Evolutionary conservation across 495 filamentous ascomycete genomes (phyloP).

Genomic region (Penicillium subrubescens): DNA sequence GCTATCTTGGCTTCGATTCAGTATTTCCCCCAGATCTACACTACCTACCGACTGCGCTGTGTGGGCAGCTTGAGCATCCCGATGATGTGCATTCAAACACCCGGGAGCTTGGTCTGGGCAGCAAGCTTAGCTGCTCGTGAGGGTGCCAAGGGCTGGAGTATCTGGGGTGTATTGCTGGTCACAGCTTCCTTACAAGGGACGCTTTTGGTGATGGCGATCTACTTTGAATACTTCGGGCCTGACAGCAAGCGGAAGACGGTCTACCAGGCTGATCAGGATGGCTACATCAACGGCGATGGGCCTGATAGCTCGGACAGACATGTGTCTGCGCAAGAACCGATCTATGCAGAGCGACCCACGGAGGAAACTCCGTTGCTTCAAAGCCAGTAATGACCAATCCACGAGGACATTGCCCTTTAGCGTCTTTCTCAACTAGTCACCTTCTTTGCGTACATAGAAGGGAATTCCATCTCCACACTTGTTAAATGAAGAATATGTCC

Average conservation of each 20-base stretch:
- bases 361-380: conserved; percentile 51
- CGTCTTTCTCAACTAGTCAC: neutral
- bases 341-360: conserved; percentile 41
- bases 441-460: conserved; percentile 7
- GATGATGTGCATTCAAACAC: conserved; percentile 98
- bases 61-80: conserved; percentile 90
- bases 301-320: conserved; percentile 13
- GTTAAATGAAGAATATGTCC: conserved; percentile 1
- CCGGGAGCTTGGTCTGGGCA: conserved; percentile 86
- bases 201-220: conserved; percentile 78
- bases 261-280: conserved; percentile 37
- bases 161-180: conserved; percentile 85
- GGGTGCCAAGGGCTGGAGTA: conserved; percentile 86
- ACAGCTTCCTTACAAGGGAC: conserved; percentile 84
- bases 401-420: neutral
- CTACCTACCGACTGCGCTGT: conserved; percentile 79
- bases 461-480: neutral
- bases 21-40: conserved; percentile 93
- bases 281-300: conserved; percentile 35
- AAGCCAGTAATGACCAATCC: conserved; percentile 23
- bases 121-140: conserved; percentile 79
- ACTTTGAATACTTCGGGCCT: conserved; percentile 64
- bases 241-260: conserved; percentile 35
- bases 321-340: conserved; percentile 20
- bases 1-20: conserved; percentile 82